Base-by-base conservation (phyloP, 2,329 filamentous ascomycete genomes). In the Fusarium pseudocircinatum region DNA sequence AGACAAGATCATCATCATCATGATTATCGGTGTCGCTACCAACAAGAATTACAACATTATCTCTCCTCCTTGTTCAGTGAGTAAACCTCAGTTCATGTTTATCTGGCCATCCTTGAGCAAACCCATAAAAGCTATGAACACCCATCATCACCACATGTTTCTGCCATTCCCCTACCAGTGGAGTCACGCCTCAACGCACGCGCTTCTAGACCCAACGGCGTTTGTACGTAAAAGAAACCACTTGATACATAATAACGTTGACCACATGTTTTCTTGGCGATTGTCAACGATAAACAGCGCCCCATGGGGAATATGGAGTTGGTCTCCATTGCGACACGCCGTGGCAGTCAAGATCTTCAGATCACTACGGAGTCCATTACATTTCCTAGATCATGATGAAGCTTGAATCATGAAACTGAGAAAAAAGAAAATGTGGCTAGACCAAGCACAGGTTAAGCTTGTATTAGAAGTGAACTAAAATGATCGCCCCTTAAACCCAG, bases 181-280 rank as follows among this genome's bases (percentile, higher is more conserved):
- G 67, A 69, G 65, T 40, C 50, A n/a, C 13, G 44, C 34, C 16
- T n/a, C 18, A 24, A 63, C 58, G 66, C 57, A 69, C 37, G 64
- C 15, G 69, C 66, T 49, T 69, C 64, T 54, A 50, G 64, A 63
- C 46, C 39, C 50, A 53, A 42, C 59, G 67, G 26, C 15, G 36
- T 26, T 68, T 65, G 67, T 69, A 69, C 67, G 67, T 69, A 69
- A 69, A 69, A 69, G 59, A 70, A 69, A 69, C 40, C 67, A 20
- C 22, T 36, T 43, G 42, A 60, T 43, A 65, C 57, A 69, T 64
- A 65, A 70, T 69, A 70, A 65, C 52, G 11, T 65, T 69, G 65
- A 69, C 67, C 46, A 70, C 58, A 59, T 52, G 66, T 70, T 69
- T 69, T 39, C 65, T 70, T 50, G 65, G 59, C 57, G 26, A 52